phyloP scores from a whole-genome alignment of 2,329 filamentous ascomycete species.

The Ustulina deusta region DNA sequence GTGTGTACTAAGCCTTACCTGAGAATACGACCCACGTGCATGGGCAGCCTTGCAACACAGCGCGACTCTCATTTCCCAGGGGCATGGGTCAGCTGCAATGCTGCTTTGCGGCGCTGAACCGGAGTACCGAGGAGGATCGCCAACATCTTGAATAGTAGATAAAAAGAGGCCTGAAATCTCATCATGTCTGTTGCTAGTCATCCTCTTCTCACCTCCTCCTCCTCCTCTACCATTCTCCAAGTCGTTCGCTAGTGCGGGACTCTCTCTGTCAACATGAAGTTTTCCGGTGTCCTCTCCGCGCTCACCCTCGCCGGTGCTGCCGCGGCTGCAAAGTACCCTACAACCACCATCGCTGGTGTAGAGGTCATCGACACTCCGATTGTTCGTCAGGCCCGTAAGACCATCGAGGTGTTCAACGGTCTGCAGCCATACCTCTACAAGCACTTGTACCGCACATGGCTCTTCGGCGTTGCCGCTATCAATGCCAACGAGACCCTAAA shows the following conservation, averaged over 20 bases:
- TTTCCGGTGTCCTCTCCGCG: conserved; percentile 15
- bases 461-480: conserved; percentile 25
- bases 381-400: conserved; percentile 23
- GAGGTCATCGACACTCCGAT: conserved; percentile 30
- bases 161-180: conserved; percentile 15
- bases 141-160: conserved; percentile 8
- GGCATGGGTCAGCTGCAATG: conserved; percentile 8
- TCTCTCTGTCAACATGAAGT: conserved; percentile 26
- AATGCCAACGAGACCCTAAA: conserved; percentile 33
- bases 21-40: conserved; percentile 19
- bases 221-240: not conserved
- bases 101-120: conserved; percentile 2
- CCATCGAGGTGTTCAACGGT: conserved; percentile 22
- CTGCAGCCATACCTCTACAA: conserved; percentile 25
- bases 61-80: conserved; percentile 10
- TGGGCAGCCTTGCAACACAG: conserved; percentile 20
- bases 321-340: conserved; percentile 19
- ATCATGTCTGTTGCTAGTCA: not conserved
- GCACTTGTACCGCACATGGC: conserved; percentile 29
- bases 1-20: conserved; percentile 31
- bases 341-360: conserved; percentile 24
- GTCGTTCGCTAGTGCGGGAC: conserved; percentile 29
- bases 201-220: not conserved
- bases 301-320: conserved; percentile 17
- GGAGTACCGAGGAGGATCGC: not conserved